Evolutionary conservation across 108 stramenopile genomes (phyloP), one percentile per base, ranked within the genome.

Genomic region (Discostella stelligeroides): DNA sequence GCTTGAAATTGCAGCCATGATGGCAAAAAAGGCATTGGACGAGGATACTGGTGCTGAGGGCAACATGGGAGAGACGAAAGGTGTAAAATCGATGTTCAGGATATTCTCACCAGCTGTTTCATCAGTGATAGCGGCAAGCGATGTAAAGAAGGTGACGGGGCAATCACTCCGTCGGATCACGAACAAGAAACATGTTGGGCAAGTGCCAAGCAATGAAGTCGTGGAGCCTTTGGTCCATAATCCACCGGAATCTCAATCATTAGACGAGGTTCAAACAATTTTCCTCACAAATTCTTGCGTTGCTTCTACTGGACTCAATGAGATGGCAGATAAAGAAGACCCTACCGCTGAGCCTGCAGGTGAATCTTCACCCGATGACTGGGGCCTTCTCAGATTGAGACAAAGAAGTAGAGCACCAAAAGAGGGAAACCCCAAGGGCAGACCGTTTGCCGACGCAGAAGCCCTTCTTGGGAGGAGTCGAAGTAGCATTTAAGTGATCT

Each of bases 21-120:
- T 54, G 53, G 53, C 53, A 28, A 29, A 54, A 4, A 54, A 54
- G 25, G 53, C 53, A 28, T 54, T 54, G 53, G 53, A 54, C 7
- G 5, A 54, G 53, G 25, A 28, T 4, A 28, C 18, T 8, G 25
- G 4, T 6, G 25, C 18, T 4, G 25, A 54, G 13, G 24, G 24
- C 27, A 54, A 54, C 23, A 17, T 2, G 17, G 23, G 23, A 21
- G 25, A 25, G 10, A 51, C n/a, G n/a, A n/a, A 27, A 10, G 2
- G 2, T 9, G 4, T 24, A 9, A 45, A 45, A 45, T 17, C 43
- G 5, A 2, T 2, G 2, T 11, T 13, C 43, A 45, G 12, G 43
- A 45, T 45, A 45, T 45, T 45, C 12, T 13, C 43, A n/a, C n/a
- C 43, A 2, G 9, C 2, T 17, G 43, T 4, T 5, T 34, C 34